Evolutionary conservation across 208 protist genomes (phyloP).

Genomic region (Lotmaria passim): DNA sequence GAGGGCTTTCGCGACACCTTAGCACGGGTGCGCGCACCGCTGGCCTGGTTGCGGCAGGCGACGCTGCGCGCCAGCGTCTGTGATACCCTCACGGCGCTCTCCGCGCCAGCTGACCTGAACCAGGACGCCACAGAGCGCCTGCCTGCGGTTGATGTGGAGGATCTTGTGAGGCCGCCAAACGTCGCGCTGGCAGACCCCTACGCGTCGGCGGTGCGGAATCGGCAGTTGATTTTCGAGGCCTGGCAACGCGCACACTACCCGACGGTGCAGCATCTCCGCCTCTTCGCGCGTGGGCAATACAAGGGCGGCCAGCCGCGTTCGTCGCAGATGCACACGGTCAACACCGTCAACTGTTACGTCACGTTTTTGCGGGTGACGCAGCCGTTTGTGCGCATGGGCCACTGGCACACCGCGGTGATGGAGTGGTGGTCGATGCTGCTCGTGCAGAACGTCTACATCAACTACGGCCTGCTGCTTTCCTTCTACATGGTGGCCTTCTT

Average conservation of each 20-base stretch:
- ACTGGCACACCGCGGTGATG: slow-evolving; percentile 7
- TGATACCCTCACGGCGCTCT: slow-evolving; percentile 27
- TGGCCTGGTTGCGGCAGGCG: slow-evolving; percentile 27
- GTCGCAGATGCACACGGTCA: slow-evolving; percentile 25
- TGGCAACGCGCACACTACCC: slow-evolving; percentile 15
- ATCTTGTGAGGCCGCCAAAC: slow-evolving; percentile 14
- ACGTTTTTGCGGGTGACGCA: slow-evolving; percentile 15
- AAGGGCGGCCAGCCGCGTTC: neutral
- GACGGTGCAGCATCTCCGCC: neutral
- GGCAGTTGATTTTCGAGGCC: slow-evolving; percentile 27
- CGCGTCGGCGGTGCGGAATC: slow-evolving; percentile 6
- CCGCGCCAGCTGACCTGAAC: slow-evolving; percentile 7
- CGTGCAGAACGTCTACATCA: slow-evolving; percentile 14
- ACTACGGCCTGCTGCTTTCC: neutral
- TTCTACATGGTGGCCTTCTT: slow-evolving; percentile 7
- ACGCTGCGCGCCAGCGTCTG: slow-evolving; percentile 23
- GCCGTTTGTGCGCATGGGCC: slow-evolving; percentile 19
- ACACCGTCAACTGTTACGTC: slow-evolving; percentile 29
- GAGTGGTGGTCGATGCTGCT: slow-evolving; percentile 32
- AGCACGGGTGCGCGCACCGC: slow-evolving; percentile 18
- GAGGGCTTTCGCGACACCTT: slow-evolving; percentile 32
- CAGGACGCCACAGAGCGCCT: neutral
- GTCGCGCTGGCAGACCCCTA: neutral
- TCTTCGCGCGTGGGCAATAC: neutral
- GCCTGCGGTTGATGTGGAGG: slow-evolving; percentile 14